Evolutionary conservation across 2,329 filamentous ascomycete genomes (phyloP), one percentile per base, ranked within the genome.

Genomic region (Boeremia exigua): DNA sequence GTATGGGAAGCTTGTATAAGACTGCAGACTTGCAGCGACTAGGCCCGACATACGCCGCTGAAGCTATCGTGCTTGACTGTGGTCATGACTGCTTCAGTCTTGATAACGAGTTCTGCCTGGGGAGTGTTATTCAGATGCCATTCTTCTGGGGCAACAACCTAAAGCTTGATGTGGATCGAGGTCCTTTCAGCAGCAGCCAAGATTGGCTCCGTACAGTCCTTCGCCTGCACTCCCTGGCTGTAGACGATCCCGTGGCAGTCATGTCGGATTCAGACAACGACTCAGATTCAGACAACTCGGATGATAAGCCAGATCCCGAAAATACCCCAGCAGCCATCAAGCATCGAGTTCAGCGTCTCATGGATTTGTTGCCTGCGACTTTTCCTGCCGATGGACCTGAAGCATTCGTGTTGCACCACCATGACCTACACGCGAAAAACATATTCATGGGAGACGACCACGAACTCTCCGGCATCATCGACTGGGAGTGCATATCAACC

Each of bases 401-500:
- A 37, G 17, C 19, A 7, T 61, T 54, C 27, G 40, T 58, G 9
- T 38, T 59, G 3, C 52, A 59, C 34, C 36, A 59, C 19, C 36
- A 39, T 15, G 50, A 62, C 29, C 56, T 57, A 32, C 33, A 44
- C 32, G 6, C 2, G 2, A 14, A 30, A 8, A 62, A 62, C 36
- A 60, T 65, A 15, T 48, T 66, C 36, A 36, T 63, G 11, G 46
- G 54, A 25, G n/a, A 33, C 19, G n/a, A 51, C 7, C 27, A 36
- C 10, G 43, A 60, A 5, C 15, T 61, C 11, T 29, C 53, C 5
- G 57, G 52, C 4, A 48, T 66, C n/a, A 52, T 66, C 23, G 57
- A 62, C 44, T 62, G 59, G 56, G 59, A 63, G 44, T 56, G 36
- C 23, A 34, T 59, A 10, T 36, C 45, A 25, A 57, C 55, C 2